phyloP scores from a whole-genome alignment of 2,329 filamentous ascomycete genomes.

The Curvularia spicifera region DNA sequence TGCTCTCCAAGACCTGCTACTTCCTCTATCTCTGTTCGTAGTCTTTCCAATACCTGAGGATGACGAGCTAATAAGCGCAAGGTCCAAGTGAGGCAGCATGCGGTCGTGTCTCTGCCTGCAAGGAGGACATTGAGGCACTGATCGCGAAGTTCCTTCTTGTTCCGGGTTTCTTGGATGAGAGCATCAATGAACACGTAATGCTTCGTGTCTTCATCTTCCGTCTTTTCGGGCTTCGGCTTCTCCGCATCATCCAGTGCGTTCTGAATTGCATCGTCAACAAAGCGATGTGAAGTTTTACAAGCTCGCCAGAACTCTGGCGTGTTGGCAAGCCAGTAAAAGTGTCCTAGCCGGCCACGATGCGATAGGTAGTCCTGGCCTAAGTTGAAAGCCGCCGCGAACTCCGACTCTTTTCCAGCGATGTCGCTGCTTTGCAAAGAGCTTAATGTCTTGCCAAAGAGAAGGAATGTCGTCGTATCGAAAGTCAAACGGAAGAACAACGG shows the following conservation, averaged over 20 bases:
- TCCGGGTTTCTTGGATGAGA: conserved; percentile 75
- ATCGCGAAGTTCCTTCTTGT: conserved; percentile 72
- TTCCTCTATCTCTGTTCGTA: conserved; percentile 41
- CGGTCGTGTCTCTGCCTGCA: conserved; percentile 88
- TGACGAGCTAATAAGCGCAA: conserved; percentile 55
- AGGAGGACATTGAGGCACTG: conserved; percentile 82
- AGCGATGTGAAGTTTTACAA: conserved; percentile 22
- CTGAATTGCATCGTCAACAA: conserved; percentile 30
- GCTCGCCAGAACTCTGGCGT: conserved; percentile 19
- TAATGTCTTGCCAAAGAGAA: conserved; percentile 46
- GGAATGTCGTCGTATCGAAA: conserved; percentile 44
- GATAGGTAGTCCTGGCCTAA: conserved; percentile 21
- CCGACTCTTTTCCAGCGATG: conserved; percentile 19
- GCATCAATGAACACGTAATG: conserved; percentile 85
- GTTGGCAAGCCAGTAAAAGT: conserved; percentile 39
- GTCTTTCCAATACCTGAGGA: conserved; percentile 35
- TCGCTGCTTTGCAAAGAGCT: conserved; percentile 26
- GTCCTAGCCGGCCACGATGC: conserved; percentile 28
- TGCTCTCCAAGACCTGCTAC: conserved; percentile 34
- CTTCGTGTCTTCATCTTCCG: conserved; percentile 23
- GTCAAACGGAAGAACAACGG: conserved; percentile 50
- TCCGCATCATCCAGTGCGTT: conserved; percentile 25
- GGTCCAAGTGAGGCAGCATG: conserved; percentile 76
- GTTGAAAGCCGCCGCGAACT: conserved; percentile 33
- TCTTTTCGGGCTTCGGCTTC: conserved; percentile 3